Base-by-base conservation (phyloP, 441 rosid species). In the Bruguiera hainesii region DNA sequence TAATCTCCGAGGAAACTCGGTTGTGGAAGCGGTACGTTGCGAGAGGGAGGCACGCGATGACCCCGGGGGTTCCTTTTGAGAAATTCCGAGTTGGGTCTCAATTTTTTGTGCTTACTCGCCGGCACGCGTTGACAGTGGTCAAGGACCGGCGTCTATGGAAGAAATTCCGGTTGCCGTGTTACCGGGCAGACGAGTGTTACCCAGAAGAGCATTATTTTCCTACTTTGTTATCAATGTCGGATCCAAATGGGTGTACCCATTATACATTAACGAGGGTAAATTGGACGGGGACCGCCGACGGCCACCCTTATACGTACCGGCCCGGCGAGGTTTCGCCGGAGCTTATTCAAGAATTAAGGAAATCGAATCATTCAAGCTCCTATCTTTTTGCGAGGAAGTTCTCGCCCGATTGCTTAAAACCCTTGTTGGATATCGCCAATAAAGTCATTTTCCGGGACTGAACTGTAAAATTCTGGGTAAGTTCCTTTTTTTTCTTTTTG, bases 381-480 rank as follows among this genome's bases (percentile, higher is more conserved):
- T 87, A 88, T 71, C 73, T 94, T 69, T 94, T 94, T 23, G 96
- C 97, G 1, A 80, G 98, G 73, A 93, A 91, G 63, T 93, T 93
- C 85, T 75, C 95, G 3, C 93, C 95, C 10, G 91, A 80, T 75
- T 91, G 95, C 76, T 81, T 93, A 88, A 69, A 59, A 70, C 95
- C 95, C 13, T 75, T 93, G 83, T 66, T 93, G 89, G 79, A 80
- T 26, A 80, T 93, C 20, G 93, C 90, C 5, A 83, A 88, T 64
- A 77, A 88, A 16, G 87, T 83, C 79, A 88, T 93, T 74, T 82
- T 93, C 84, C 82, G 79, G 70, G 98, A 93, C 71, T 93, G 85
- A 85, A 57, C 61, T 35, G 10, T 5, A 4, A 20, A 73, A 55
- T 71, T 71, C 69, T 67, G 56, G 79, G 91, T 87, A 61, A 78